A percentile compares a stretch with the other conserved stretches of the same genome.
Conservation (phyloP, 2,329 filamentous ascomycete species). For the Alternaria angustiovoidea region DNA sequence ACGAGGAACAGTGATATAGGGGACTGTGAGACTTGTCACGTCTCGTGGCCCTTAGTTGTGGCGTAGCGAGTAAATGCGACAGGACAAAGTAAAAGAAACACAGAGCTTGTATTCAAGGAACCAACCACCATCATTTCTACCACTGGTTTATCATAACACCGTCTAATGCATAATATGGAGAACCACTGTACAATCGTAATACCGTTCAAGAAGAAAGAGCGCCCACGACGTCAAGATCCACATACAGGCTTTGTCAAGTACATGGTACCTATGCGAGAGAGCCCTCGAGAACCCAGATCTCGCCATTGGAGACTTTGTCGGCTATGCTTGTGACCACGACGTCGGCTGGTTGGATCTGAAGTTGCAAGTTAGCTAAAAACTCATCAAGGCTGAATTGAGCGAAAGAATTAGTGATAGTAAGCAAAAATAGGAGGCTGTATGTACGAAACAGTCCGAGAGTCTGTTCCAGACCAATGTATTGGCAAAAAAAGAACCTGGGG, state of each 20-base stretch:
- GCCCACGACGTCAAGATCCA: not conserved
- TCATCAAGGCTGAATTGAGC: not conserved
- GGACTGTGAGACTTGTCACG: not conserved
- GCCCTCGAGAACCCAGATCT: conserved; percentile 79
- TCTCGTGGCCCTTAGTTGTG: not conserved
- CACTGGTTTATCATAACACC: not conserved
- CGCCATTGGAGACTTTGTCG: conserved; percentile 82
- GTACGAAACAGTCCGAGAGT: too few relatives aligned
- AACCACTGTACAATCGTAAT: not conserved
- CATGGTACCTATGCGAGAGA: conserved; percentile 56
- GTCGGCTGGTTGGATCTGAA: conserved; percentile 77
- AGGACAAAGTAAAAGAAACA: not conserved
- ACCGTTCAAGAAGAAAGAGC: not conserved
- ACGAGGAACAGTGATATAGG: not conserved
- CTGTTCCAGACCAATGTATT: not conserved
- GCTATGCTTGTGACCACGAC: conserved; percentile 79
- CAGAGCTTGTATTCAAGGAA: not conserved
- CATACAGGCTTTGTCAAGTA: accelerated
- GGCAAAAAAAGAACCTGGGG: conserved; percentile 35
- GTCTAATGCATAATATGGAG: not conserved
- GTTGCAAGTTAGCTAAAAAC: conserved; percentile 18
- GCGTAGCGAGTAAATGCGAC: not conserved
- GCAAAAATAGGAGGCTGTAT: not conserved
- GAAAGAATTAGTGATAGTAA: not conserved
- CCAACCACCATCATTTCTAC: not conserved